A percentile compares a stretch with the other conserved stretches of the same genome.
Evolutionary conservation across 495 filamentous ascomycete species (phyloP).

Genomic region (Daldinia loculata): DNA sequence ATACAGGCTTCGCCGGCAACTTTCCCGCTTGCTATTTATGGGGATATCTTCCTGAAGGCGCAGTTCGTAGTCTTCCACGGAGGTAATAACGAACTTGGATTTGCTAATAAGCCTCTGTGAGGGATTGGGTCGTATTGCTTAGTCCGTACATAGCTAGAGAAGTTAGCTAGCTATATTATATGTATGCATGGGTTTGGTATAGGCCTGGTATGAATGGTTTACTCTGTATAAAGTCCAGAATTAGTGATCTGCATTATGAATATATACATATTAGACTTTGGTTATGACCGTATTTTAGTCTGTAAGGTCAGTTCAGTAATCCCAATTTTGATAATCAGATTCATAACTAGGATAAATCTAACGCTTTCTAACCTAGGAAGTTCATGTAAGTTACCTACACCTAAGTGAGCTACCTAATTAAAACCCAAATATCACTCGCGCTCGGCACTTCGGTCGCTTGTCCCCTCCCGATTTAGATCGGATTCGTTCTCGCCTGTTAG

Average conservation of each 20-base stretch:
- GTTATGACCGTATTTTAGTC: background rate
- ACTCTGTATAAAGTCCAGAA: background rate
- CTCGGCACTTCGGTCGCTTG: background rate
- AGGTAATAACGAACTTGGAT: conserved; percentile 64
- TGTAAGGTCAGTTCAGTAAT: background rate
- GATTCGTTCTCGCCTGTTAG: background rate
- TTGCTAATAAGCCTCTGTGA: conserved; percentile 61
- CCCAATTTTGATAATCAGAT: background rate
- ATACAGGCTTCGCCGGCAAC: conserved; percentile 67
- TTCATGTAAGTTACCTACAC: background rate
- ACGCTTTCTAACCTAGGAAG: background rate
- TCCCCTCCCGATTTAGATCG: background rate
- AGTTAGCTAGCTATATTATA: background rate
- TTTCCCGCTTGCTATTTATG: conserved; percentile 76
- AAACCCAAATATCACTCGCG: background rate
- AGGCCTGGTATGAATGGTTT: background rate
- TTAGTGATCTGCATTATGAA: background rate
- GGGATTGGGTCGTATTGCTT: background rate
- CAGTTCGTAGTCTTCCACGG: conserved; percentile 82
- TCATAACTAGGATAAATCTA: background rate
- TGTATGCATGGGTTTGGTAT: background rate
- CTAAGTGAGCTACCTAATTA: too few relatives aligned
- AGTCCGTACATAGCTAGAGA: too few relatives aligned
- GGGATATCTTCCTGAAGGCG: conserved; percentile 85
- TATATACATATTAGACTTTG: background rate